Evolutionary conservation across 768 basidiomycete species (phyloP).

Genomic region (Gloeostereum incarnatum): DNA sequence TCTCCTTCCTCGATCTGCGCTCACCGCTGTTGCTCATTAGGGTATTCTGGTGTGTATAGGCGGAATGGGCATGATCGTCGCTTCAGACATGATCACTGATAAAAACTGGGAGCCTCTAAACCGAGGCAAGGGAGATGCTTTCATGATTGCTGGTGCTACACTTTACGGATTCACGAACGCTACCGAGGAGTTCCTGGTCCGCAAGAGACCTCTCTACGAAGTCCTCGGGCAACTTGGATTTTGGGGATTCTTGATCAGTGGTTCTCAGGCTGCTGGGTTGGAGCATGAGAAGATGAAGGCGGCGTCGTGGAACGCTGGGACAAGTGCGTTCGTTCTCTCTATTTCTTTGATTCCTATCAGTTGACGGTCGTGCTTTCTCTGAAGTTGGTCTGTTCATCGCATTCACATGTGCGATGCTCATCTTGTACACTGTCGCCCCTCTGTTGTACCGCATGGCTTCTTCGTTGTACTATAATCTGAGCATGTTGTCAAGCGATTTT

Average conservation of each 20-base stretch:
- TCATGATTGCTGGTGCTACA: conserved; percentile 82
- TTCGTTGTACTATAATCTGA: conserved; percentile 79
- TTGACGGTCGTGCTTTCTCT: conserved; percentile 6
- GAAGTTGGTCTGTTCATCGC: conserved; percentile 44
- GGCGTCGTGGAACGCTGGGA: conserved; percentile 66
- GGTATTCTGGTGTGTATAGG: conserved; percentile 65
- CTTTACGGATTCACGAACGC: conserved; percentile 86
- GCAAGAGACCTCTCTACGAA: conserved; percentile 73
- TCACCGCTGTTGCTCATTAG: conserved; percentile 20
- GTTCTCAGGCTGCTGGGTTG: conserved; percentile 65
- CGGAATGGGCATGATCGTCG: conserved; percentile 74
- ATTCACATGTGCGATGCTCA: conserved; percentile 68
- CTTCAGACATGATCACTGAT: conserved; percentile 66
- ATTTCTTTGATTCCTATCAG: conserved; percentile 1
- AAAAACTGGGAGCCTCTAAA: conserved; percentile 62
- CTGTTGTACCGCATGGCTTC: conserved; percentile 79
- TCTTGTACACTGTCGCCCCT: conserved; percentile 82
- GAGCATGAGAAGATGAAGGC: conserved; percentile 61
- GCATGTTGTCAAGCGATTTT: conserved; percentile 81
- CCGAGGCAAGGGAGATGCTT: conserved; percentile 73
- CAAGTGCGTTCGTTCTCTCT: conserved; percentile 32
- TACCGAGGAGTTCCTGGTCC: conserved; percentile 82
- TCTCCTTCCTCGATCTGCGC: background rate
- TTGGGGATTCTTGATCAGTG: conserved; percentile 76
- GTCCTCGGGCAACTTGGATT: conserved; percentile 82